Base-by-base conservation (phyloP, 148 eudicot genomes). In the Hydrangea macrophylla region DNA sequence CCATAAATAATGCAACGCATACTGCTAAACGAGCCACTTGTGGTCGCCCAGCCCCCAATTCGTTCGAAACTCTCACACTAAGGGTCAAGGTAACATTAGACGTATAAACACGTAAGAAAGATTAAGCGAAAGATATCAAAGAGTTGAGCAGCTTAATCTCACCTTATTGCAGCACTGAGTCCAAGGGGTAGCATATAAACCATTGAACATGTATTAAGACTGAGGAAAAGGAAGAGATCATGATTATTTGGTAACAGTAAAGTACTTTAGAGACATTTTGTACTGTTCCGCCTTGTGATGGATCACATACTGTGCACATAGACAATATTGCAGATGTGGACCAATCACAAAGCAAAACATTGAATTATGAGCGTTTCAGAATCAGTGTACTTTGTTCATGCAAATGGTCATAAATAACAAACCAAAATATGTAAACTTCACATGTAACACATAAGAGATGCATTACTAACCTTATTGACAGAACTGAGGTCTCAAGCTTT, bases 61-160 rank as follows among this genome's bases (percentile, higher is more conserved):
- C 83, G 28, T 79, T 76, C 1, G 83, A 75, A 28, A 79, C 83
- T 62, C 79, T 54, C 8, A 79, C 69, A 36, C 83, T 79, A 55
- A 55, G 10, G n/a, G 7, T 48, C n/a, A 18, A 48, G n/a, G n/a
- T 48, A 18, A 11, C 23, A 48, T 3, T 5, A 48, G n/a, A 15
- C 3, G 7, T 48, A 17, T 48, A 18, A 48, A 18, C 6, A 48
- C 2, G 5, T 15, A 48, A 22, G n/a, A 48, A 48, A 2, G 15
- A 48, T 48, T 17, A 48, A 3, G 53, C 3, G 5, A 18, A 17
- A 48, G 51, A 2, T 8, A 5, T 48, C 23, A 20, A n/a, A 18
- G 1, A 35, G 39, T 8, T 8, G 8, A 35, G 39, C 4, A 35
- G 39, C 39, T 35, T 35, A 8, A 18, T 15, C 53, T 15, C 5